Evolutionary conservation across 2,329 filamentous ascomycete genomes (phyloP).

Genomic region (Colletotrichum scovillei): DNA sequence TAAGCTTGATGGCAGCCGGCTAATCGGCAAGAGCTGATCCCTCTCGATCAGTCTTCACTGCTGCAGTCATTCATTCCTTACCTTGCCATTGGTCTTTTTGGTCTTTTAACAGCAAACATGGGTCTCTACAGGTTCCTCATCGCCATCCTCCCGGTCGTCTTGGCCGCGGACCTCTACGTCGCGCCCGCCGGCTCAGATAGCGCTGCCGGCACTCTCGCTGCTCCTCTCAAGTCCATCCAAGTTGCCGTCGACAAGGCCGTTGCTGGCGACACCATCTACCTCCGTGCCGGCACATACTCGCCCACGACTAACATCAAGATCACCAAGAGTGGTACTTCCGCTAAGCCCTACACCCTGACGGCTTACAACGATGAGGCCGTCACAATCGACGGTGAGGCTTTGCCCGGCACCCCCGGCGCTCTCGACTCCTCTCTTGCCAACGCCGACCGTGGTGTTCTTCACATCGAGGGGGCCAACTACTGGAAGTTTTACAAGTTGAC

Average conservation of each 20-base stretch:
- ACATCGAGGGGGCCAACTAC: slow-evolving; percentile 52
- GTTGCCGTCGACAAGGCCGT: slow-evolving; percentile 56
- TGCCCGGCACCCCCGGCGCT: slow-evolving; percentile 53
- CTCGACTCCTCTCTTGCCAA: slow-evolving; percentile 52
- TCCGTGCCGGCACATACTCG: slow-evolving; percentile 51
- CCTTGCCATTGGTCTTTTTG: background rate
- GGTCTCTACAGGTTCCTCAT: slow-evolving; percentile 34
- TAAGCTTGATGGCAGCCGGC: slow-evolving; percentile 31
- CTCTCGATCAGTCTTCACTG: background rate
- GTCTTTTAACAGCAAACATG: slow-evolving; percentile 19
- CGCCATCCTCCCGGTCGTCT: slow-evolving; percentile 29
- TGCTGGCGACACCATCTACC: slow-evolving; percentile 54
- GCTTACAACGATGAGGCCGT: slow-evolving; percentile 56
- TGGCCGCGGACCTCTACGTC: slow-evolving; percentile 55
- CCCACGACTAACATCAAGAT: slow-evolving; percentile 60
- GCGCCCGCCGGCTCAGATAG: slow-evolving; percentile 54
- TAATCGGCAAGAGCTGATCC: slow-evolving; percentile 3
- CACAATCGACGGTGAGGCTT: slow-evolving; percentile 56
- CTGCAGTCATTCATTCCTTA: slow-evolving; percentile 21
- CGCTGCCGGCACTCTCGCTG: slow-evolving; percentile 49
- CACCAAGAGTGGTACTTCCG: slow-evolving; percentile 53
- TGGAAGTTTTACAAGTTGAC: slow-evolving; percentile 52
- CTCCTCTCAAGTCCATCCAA: slow-evolving; percentile 59
- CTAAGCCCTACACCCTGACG: slow-evolving; percentile 53
- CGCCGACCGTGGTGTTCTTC: slow-evolving; percentile 57